These are phyloP conservation scores for Hibiscus syriacus DNA, from an alignment of 345 rosid species.

Conservation along the genomic window DNA sequence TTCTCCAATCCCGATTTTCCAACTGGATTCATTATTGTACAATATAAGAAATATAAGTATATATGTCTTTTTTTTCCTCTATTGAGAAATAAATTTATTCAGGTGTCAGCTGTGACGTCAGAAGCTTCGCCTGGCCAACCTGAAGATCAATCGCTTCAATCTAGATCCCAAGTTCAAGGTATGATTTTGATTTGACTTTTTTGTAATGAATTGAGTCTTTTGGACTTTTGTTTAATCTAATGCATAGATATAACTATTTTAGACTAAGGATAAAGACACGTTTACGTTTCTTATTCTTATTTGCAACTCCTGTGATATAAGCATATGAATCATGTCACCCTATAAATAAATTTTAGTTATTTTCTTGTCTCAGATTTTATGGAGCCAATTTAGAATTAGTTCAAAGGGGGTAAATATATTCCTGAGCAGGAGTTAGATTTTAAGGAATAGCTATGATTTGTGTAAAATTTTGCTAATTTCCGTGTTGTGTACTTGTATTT, in stretches of 20 bases:
- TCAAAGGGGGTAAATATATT: background rate
- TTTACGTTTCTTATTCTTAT: too few species aligned
- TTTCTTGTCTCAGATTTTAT: too few species aligned
- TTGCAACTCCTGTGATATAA: background rate
- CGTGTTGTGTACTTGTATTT: too few species aligned
- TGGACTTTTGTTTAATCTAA: background rate
- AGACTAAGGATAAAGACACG: too few species aligned
- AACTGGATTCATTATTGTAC: background rate
- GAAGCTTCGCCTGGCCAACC: constrained; percentile 34
- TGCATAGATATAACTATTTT: background rate
- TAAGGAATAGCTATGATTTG: too few species aligned
- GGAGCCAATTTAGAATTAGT: background rate
- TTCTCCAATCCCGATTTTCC: background rate
- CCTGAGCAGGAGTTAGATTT: too few species aligned
- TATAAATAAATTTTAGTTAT: too few species aligned
- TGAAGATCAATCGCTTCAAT: constrained; percentile 28
- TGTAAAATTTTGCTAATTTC: too few species aligned
- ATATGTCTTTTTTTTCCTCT: background rate
- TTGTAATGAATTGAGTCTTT: background rate
- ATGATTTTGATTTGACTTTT: background rate
- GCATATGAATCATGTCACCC: too few species aligned
- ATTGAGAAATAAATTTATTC: background rate
- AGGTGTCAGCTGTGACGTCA: constrained; percentile 48
- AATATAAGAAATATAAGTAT: background rate
- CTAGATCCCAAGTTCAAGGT: constrained; percentile 39